A percentile compares a stretch with the other conserved stretches of the same genome.
Conservation (phyloP, 2,329 filamentous ascomycete species). For the Cephalotrichum gorgonifer region DNA sequence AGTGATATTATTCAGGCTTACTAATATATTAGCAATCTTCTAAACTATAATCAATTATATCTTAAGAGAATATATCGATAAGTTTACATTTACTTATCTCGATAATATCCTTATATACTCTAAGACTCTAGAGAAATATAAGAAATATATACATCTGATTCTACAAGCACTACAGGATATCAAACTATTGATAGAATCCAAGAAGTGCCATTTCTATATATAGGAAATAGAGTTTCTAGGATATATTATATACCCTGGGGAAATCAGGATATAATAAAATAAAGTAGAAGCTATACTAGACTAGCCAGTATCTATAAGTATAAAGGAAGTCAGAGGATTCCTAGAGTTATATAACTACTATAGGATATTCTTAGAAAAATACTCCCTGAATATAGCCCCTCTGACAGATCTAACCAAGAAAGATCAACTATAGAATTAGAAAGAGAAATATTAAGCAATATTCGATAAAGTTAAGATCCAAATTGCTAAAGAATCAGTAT, state of each 20-base stretch:
- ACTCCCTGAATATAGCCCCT: background rate
- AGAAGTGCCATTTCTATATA: background rate
- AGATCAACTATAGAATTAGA: background rate
- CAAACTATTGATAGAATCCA: background rate
- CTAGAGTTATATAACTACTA: conserved; percentile 8
- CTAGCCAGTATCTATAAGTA: conserved; percentile 10
- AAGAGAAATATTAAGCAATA: background rate
- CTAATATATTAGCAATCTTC: conserved; percentile 8
- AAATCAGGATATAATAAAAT: conserved; percentile 4
- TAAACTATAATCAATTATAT: conserved; percentile 10
- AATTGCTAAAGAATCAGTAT: background rate
- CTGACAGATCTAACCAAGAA: background rate
- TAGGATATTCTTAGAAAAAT: conserved; percentile 1
- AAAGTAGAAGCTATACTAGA: conserved; percentile 10
- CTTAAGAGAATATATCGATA: conserved; percentile 1
- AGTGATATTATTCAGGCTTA: conserved; percentile 9
- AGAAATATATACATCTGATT: background rate
- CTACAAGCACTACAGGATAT: background rate
- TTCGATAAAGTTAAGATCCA: background rate
- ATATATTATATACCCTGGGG: background rate
- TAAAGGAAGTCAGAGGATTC: conserved; percentile 10
- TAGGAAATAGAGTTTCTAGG: background rate
- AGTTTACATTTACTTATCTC: conserved; percentile 9
- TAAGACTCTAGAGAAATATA: conserved; percentile 7
- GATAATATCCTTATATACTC: conserved; percentile 11